Evolutionary conservation across 2,329 filamentous ascomycete genomes (phyloP), one percentile per base, ranked within the genome.

Genomic region (Thelonectria olida): DNA sequence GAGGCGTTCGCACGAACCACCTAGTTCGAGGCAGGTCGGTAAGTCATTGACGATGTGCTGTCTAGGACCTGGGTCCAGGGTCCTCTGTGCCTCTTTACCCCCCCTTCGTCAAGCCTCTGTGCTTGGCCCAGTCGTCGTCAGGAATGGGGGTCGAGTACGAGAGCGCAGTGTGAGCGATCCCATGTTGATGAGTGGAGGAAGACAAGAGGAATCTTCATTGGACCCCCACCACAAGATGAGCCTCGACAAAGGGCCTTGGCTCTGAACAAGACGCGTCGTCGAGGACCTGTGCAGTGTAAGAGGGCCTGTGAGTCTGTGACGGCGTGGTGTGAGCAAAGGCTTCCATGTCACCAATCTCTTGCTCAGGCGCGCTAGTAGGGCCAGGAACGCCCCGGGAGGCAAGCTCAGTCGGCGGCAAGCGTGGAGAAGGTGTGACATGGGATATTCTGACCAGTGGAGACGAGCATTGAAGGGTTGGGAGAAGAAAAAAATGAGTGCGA

Each of bases 1-100:
- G 61, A 63, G 58, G 67, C 45, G 63, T 70, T 71, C 64, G 64
- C 66, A 68, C 64, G 64, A 71, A 70, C 67, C 63, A 62, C 64
- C 55, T 64, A 66, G 69, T 68, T 71, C 65, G 65, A 71, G 60
- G 60, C 65, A 70, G 48, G 61, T 68, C 55, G 61, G 61, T 59
- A 65, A 61, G 67, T 68, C 65, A 68, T 57, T 61, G 54, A 64
- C 54, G 61, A 61, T 59, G 61, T 60, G 51, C 47, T 63, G 63
- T 57, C 50, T 57, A 61, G 56, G 58, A 55, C 51, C 54, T 62
- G 44, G 51, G 56, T 31, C 67, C 42, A 62, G 62, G 62, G 56
- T 66, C 42, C 45, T 28, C 52, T 8, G 38, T 7, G 36, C 4
- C 36, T 13, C 39, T 13, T 9, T n/a, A n/a, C 39, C 20, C 31